Conservation (phyloP, 2,329 filamentous ascomycete genomes). For the Hypomyces rosellus region DNA sequence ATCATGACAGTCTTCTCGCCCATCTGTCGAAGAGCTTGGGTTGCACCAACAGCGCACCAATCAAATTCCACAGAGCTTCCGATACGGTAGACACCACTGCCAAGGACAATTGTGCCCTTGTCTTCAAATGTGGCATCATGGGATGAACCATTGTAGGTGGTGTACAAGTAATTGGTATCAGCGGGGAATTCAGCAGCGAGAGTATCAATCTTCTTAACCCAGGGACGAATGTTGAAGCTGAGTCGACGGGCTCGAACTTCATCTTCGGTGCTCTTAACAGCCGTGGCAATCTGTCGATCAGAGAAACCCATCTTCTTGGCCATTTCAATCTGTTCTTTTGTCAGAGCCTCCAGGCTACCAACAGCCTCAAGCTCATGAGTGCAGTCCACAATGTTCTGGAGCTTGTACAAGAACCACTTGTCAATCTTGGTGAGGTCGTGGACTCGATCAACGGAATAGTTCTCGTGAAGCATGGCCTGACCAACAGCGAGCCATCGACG, state of each 20-base stretch:
- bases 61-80: constrained; percentile 98
- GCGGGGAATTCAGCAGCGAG: constrained; percentile 95
- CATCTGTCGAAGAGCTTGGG: constrained; percentile 73
- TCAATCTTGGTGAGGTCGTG: constrained; percentile 97
- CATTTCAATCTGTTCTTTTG: constrained; percentile 81
- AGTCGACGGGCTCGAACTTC: constrained; percentile 80
- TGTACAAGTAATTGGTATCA: constrained; percentile 93
- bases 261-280: constrained; percentile 80
- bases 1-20: constrained; percentile 98
- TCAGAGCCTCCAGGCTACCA: constrained; percentile 75
- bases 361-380: constrained; percentile 78
- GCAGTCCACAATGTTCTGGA: constrained; percentile 93
- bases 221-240: constrained; percentile 84
- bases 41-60: constrained; percentile 93
- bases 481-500: constrained; percentile 96
- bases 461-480: constrained; percentile 95
- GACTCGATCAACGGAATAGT: constrained; percentile 85
- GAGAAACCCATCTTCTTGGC: constrained; percentile 98
- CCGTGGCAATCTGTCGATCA: constrained; percentile 86
- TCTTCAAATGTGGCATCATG: constrained; percentile 95
- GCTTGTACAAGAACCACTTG: constrained; percentile 98
- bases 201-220: constrained; percentile 98
- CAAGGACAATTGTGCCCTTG: constrained; percentile 81
- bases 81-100: constrained; percentile 94
- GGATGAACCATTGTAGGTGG: constrained; percentile 91